A percentile compares a stretch with the other conserved stretches of the same genome.
Evolutionary conservation across 768 basidiomycete genomes (phyloP).

Genomic region (Lactifluus echinatus): DNA sequence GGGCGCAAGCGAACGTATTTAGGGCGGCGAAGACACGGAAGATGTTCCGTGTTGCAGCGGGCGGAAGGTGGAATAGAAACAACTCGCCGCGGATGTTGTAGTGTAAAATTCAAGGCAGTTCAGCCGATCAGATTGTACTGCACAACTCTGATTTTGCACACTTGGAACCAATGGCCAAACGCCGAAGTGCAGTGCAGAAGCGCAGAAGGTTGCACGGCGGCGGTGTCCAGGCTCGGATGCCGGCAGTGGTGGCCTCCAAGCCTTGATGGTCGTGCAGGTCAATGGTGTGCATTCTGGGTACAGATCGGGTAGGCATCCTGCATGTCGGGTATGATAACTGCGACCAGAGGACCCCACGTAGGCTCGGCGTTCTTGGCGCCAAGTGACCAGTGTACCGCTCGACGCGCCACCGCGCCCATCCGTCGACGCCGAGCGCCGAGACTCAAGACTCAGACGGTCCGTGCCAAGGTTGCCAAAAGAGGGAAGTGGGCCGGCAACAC

Average conservation of each 20-base stretch:
- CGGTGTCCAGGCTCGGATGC: slow-evolving; percentile 34
- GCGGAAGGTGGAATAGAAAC: too few species aligned
- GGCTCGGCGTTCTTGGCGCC: background rate
- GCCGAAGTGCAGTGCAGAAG: slow-evolving; percentile 37
- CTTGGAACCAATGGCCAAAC: slow-evolving; percentile 20
- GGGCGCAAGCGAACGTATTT: slow-evolving; percentile 24
- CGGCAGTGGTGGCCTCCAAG: slow-evolving; percentile 29
- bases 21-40: slow-evolving; percentile 20
- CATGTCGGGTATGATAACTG: too few species aligned
- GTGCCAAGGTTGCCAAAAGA: too few species aligned
- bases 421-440: too few species aligned
- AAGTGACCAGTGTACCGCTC: slow-evolving; percentile 24
- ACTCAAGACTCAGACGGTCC: too few species aligned
- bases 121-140: background rate
- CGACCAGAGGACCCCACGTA: too few species aligned
- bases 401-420: slow-evolving; percentile 38
- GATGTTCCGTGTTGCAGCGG: slow-evolving; percentile 23
- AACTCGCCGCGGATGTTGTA: too few species aligned
- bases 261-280: slow-evolving; percentile 23
- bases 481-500: too few species aligned
- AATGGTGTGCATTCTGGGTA: slow-evolving; percentile 31
- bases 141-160: background rate
- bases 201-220: too few species aligned
- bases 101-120: too few species aligned
- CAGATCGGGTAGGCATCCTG: too few species aligned